Conservation (phyloP, 2,329 filamentous ascomycete species). For the Alternaria conjuncta region DNA sequence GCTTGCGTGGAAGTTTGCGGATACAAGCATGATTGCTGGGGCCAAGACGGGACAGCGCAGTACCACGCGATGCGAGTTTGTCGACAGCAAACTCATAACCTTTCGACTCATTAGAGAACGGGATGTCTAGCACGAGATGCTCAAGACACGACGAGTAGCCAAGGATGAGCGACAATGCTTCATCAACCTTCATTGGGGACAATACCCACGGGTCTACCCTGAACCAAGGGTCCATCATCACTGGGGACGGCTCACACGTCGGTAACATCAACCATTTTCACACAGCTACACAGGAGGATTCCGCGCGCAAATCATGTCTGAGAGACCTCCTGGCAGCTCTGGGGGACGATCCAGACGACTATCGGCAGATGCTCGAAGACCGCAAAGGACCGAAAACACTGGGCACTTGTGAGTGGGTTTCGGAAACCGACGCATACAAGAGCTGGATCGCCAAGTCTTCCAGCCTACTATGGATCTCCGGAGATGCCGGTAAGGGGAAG, state of each 20-base stretch:
- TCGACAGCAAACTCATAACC: neutral
- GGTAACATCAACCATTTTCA: neutral
- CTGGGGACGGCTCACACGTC: neutral
- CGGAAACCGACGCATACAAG: too few relatives aligned
- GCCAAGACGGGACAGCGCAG: neutral
- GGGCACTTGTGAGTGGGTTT: too few relatives aligned
- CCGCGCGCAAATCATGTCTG: neutral
- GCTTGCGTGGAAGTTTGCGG: neutral
- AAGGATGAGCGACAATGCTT: neutral
- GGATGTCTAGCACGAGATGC: neutral
- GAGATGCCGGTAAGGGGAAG: neutral
- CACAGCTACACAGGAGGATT: too few relatives aligned
- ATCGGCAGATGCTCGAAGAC: neutral
- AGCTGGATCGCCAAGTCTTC: too few relatives aligned
- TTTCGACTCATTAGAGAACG: constrained; percentile 28
- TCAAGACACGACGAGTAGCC: neutral
- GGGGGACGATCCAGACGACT: neutral
- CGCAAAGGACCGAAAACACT: neutral
- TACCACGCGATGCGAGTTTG: neutral
- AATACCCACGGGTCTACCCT: neutral
- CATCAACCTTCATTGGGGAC: neutral
- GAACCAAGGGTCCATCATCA: neutral
- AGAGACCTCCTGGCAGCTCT: neutral
- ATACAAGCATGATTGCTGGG: fast-evolving
- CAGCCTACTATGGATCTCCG: neutral